Conservation (phyloP, 306 rosid species). For the Inga leiocalycina region DNA sequence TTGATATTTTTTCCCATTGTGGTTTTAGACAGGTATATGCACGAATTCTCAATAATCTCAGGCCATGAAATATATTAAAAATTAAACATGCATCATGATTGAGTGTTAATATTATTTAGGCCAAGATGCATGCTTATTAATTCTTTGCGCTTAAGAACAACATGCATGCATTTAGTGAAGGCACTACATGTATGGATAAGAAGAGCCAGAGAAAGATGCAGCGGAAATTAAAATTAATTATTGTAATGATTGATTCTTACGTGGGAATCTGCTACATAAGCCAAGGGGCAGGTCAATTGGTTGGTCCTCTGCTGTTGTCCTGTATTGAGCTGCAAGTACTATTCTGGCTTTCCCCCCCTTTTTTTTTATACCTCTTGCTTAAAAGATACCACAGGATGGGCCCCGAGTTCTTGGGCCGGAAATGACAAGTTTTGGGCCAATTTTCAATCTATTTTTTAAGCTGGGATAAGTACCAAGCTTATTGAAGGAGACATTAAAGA, state of each 20-base stretch:
- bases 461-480: constrained; percentile 88
- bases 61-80: background rate
- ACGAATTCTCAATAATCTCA: background rate
- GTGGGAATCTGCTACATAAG: constrained; percentile 43
- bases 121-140: constrained; percentile 1
- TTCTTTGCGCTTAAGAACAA: constrained; percentile 8
- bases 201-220: constrained; percentile 36
- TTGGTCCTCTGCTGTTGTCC: constrained; percentile 46
- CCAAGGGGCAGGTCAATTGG: constrained; percentile 53
- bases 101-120: background rate
- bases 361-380: constrained; percentile 39
- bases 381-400: constrained; percentile 50
- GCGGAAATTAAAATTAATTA: constrained; percentile 16
- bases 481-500: constrained; percentile 84
- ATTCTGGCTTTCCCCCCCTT: constrained; percentile 31
- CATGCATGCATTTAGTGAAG: constrained; percentile 36
- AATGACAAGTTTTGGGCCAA: constrained; percentile 52
- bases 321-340: constrained; percentile 55
- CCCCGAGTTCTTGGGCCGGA: constrained; percentile 48
- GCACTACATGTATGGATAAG: constrained; percentile 41
- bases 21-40: constrained; percentile 34
- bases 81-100: background rate
- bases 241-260: constrained; percentile 43
- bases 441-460: constrained; percentile 40
- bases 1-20: constrained; percentile 28